Conservation (phyloP, 148 eudicot genomes). For the Oxyria digyna region DNA sequence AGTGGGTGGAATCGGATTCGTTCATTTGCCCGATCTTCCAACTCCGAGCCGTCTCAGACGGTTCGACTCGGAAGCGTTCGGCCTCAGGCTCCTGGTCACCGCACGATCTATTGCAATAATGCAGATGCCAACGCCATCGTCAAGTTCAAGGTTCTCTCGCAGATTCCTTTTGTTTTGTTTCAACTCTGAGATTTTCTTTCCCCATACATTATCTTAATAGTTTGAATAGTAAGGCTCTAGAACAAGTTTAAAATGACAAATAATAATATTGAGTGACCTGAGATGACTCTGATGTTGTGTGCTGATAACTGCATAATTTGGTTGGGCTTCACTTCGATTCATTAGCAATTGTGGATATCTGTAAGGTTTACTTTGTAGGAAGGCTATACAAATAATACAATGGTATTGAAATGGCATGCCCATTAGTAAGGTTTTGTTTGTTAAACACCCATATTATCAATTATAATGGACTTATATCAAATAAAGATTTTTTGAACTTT, state of each 20-base stretch:
- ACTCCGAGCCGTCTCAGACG: conserved; percentile 15
- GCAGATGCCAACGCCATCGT: conserved; percentile 32
- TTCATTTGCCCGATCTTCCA: conserved; percentile 8
- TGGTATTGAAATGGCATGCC: too few species aligned
- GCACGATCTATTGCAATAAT: conserved; percentile 41
- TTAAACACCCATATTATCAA: too few species aligned
- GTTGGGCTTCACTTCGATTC: neutral
- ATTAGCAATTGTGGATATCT: neutral
- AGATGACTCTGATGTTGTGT: neutral
- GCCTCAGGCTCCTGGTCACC: conserved; percentile 47
- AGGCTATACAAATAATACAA: too few species aligned
- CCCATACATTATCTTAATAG: neutral
- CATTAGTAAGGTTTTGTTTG: too few species aligned
- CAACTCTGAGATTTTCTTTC: neutral
- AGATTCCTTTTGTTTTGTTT: neutral
- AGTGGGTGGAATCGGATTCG: conserved; percentile 10
- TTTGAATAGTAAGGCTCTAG: neutral
- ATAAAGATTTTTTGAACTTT: too few species aligned
- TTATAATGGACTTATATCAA: too few species aligned
- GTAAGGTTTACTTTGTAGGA: neutral
- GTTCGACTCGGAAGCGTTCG: conserved; percentile 34
- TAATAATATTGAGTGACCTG: neutral
- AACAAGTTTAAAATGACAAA: neutral
- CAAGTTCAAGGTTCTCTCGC: conserved; percentile 30
- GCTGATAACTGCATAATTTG: neutral